Evolutionary conservation across 2,329 filamentous ascomycete species (phyloP).

Genomic region (Monosporascus sp.): DNA sequence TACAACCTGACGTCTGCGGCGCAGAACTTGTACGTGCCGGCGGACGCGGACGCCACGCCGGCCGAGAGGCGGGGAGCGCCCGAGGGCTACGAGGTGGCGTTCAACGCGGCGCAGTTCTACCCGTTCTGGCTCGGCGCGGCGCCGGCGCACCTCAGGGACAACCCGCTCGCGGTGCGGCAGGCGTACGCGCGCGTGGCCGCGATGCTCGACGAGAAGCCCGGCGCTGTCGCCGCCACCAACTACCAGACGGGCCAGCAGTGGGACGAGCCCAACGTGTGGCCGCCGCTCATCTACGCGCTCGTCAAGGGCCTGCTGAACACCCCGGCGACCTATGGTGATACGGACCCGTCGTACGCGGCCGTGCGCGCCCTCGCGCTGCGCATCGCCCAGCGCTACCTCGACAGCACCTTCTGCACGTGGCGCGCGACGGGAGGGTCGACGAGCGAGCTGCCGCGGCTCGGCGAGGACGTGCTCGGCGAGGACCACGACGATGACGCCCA

Average conservation of each 20-base stretch:
- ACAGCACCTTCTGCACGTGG: constrained; percentile 66
- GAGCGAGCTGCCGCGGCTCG: constrained; percentile 42
- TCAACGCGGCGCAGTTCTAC: constrained; percentile 56
- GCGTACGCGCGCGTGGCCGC: constrained; percentile 48
- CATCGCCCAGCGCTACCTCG: constrained; percentile 60
- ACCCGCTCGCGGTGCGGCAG: constrained; percentile 50
- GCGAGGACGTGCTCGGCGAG: constrained; percentile 31
- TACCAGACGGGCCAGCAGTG: constrained; percentile 58
- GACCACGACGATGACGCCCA: constrained; percentile 29
- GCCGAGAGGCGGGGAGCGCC: constrained; percentile 42
- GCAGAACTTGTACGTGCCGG: constrained; percentile 50
- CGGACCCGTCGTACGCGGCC: constrained; percentile 48
- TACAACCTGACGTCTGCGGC: constrained; percentile 57
- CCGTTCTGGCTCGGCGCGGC: constrained; percentile 67
- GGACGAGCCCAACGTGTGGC: constrained; percentile 68
- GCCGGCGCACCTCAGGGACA: constrained; percentile 48
- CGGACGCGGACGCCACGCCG: constrained; percentile 39
- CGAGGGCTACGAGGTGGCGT: constrained; percentile 49
- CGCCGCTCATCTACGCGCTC: constrained; percentile 58
- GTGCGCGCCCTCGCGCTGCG: constrained; percentile 51
- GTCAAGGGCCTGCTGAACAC: constrained; percentile 58
- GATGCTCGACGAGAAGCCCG: constrained; percentile 45
- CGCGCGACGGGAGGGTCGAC: constrained; percentile 60
- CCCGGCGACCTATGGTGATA: constrained; percentile 47
- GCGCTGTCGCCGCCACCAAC: constrained; percentile 59